Base-by-base conservation (phyloP, 805 yeast species). In the Wickerhamomyces bovis region DNA sequence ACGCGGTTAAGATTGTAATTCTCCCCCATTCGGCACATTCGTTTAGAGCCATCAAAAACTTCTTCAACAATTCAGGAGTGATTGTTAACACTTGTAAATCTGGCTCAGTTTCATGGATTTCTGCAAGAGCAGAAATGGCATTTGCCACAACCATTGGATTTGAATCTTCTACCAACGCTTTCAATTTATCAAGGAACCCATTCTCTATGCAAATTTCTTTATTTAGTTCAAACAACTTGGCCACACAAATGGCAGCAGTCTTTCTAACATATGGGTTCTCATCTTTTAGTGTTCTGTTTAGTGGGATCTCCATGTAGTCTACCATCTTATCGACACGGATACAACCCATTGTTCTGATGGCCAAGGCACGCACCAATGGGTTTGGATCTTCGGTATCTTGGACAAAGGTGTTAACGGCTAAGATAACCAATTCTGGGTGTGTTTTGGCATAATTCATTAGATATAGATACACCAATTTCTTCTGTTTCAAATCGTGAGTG, bases 21-120 rank as follows among this genome's bases (percentile, higher is more conserved):
- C 99, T 78, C 11, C 99, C 99, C 99, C 99, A 94, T 69, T 94
- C 99, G 0, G 98, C 90, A 68, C 98, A 92, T 68, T 94, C 99
- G 65, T 92, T 92, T 53, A 94, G 72, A 13, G 97, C 95, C 55
- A 81, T 72, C 50, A 94, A 71, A 50, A 94, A 75, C 63, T 82
- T 85, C 47, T 76, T 72, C 44, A 81, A 45, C 71, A 77, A 60
- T 5, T 66, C 60, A 7, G 64, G 61, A 3, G 70, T 54, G 48
- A 76, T 68, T 18, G 64, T 64, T 49, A 80, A 64, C 26, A 75
- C 73, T 26, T 75, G 57, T 18, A 77, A 74, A 43, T 71, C 72
- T 8, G 78, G 78, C 53, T 81, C 85, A 64, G 81, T 69, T 49
- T 80, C 85, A 59, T 79, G 80, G 53, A 94, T 89, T 66, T 92